Evolutionary conservation across 257 asterid genomes (phyloP), one percentile per base, ranked within the genome.

Genomic region (Gentiana macrophylla): DNA sequence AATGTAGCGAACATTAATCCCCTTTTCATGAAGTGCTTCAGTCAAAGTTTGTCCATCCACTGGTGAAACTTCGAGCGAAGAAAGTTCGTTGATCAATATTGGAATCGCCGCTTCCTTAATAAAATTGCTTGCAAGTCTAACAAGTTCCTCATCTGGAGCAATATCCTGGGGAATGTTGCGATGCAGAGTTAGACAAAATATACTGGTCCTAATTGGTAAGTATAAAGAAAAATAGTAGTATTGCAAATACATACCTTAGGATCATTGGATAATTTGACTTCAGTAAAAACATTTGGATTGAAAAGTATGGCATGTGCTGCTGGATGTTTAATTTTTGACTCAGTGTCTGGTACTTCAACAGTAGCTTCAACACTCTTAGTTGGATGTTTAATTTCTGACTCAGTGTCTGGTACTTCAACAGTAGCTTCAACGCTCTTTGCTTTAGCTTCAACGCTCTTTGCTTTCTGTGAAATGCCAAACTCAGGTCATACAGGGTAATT

Each of bases 1-100:
- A 62, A 89, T 71, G 65, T 89, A 89, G 43, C 95, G 97, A 62
- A 86, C 73, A 60, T 89, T 89, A 62, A 89, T 79, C 49, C 97
- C 97, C 73, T 86, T 94, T 35, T 95, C 94, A 80, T 84, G 97
- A 63, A 89, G 90, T 49, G 97, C 94, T 73, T 89, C 97, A 46
- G 94, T 89, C 57, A 89, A 74, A 53, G 97, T 86, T 50, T 86
- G 94, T 32, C 97, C 97, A 75, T 89, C 97, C 95, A 89, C 86
- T 54, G 97, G 97, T 60, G 97, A 89, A 75, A 89, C 94, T 72
- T 89, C 97, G 62, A 89, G 97, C 59, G 88, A 70, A 69, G 86
- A 73, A 53, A 89, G 90, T 71, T 89, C 95, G 62, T 80, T 76
- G 49, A 84, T 66, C 72, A 89, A 86, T 75, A 86, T 89, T 10